Evolutionary conservation across 2,329 filamentous ascomycete genomes (phyloP), one percentile per base, ranked within the genome.

Genomic region (Trichoderma sp.): DNA sequence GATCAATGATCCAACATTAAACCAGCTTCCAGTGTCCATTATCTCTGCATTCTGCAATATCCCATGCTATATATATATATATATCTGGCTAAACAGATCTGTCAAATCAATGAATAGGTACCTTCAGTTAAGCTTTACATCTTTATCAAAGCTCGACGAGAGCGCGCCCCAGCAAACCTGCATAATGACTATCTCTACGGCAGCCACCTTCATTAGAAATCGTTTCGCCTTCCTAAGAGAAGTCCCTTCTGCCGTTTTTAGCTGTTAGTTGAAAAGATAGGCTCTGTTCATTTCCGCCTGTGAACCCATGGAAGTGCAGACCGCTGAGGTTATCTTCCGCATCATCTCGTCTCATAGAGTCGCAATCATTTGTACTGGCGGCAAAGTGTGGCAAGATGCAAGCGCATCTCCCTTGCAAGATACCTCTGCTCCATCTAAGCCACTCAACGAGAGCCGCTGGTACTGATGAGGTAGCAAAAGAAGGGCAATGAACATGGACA

Each of bases 261-360:
- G 18, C 56, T 32, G 56, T 30, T 26, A 28, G 67, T 18, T 63
- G 56, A 21, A 28, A 65, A 15, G 18, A 36, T 58, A 30, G n/a
- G 36, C 14, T 39, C 36, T 39, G 36, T 18, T 39, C 28, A 61
- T 61, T 21, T 36, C 24, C 60, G 32, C 7, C 32, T 3, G n/a
- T 30, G 53, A 73, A 76, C 70, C 74, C 75, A 47, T 72, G 61
- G 53, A 76, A 76, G 62, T 75, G 57, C n/a, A 76, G 39, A 6
- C 68, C 73, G 66, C 75, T 75, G 61, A 76, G 57, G 58, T 76
- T 76, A n/a, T 70, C 60, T 53, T 75, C 74, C n/a, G 61, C 47
- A 8, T 18, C 21, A 56, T 76, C 74, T 11, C 74, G 66, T n/a
- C n/a, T 30, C 6, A 64, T 43, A 14, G 75, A 76, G 8, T 73